These are phyloP conservation scores for Scedosporium minutisporum DNA, from an alignment of 2,329 filamentous ascomycete species.

Conservation along the genomic window DNA sequence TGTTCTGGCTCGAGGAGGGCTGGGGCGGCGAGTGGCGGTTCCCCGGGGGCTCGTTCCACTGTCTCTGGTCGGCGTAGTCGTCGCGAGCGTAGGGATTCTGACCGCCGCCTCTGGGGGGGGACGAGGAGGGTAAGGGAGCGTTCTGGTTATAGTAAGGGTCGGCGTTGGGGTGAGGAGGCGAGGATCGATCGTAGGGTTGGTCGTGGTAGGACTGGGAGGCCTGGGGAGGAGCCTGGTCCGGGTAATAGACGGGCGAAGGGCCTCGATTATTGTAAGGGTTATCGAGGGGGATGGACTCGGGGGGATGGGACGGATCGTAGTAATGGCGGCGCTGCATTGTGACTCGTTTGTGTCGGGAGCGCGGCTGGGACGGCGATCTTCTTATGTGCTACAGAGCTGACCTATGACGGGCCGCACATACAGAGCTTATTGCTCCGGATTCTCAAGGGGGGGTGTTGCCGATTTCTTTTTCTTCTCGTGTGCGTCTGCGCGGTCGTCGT, in stretches of 20 bases:
- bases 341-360: constrained; percentile 2
- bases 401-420: constrained; percentile 1
- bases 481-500: background rate
- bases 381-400: constrained; percentile 3
- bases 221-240: constrained; percentile 9
- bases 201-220: constrained; percentile 8
- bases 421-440: background rate
- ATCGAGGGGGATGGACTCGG: constrained; percentile 7
- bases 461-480: background rate
- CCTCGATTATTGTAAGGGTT: constrained; percentile 5
- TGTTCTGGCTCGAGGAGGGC: constrained; percentile 18
- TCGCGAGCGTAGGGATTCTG: background rate
- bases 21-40: constrained; percentile 16
- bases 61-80: constrained; percentile 2
- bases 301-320: constrained; percentile 8
- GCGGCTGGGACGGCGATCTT: constrained; percentile 4
- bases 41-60: background rate
- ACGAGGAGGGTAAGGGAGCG: background rate
- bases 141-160: background rate
- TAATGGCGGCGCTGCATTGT: constrained; percentile 12
- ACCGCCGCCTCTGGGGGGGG: background rate
- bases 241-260: constrained; percentile 5
- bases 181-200: background rate
- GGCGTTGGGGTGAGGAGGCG: background rate
- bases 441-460: background rate